These are phyloP conservation scores for Pythium chondricola DNA, from an alignment of 352 stramenopile genomes.

Conservation along the genomic window DNA sequence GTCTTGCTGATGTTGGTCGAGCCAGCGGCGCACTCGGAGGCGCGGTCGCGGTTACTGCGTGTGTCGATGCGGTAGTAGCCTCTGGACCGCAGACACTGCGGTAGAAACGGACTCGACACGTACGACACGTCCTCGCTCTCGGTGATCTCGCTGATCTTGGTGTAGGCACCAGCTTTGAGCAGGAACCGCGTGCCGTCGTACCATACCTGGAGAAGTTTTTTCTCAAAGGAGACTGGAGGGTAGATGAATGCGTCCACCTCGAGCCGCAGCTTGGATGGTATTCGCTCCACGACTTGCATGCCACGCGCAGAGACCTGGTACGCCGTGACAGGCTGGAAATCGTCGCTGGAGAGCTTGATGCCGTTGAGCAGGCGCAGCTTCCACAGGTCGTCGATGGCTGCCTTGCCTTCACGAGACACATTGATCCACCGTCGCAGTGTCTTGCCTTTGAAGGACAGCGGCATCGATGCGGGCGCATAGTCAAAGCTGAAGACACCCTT, in stretches of 20 bases:
- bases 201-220: slow-evolving; percentile 35
- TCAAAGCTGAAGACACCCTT: slow-evolving; percentile 94
- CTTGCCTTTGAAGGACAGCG: slow-evolving; percentile 90
- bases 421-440: slow-evolving; percentile 87
- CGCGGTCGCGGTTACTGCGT: slow-evolving; percentile 90
- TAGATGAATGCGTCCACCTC: slow-evolving; percentile 67
- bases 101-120: slow-evolving; percentile 95
- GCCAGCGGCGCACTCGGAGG: slow-evolving; percentile 78
- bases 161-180: slow-evolving; percentile 76
- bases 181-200: slow-evolving; percentile 79
- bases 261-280: slow-evolving; percentile 65
- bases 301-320: slow-evolving; percentile 94
- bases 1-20: slow-evolving; percentile 86
- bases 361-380: slow-evolving; percentile 91
- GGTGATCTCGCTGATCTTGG: slow-evolving; percentile 88
- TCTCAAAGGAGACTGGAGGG: slow-evolving; percentile 36
- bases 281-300: slow-evolving; percentile 73
- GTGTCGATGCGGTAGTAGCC: slow-evolving; percentile 74
- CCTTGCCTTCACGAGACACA: slow-evolving; percentile 93
- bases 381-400: slow-evolving; percentile 92
- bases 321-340: slow-evolving; percentile 94
- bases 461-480: slow-evolving; percentile 92
- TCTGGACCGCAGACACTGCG: slow-evolving; percentile 91
- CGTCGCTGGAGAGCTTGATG: slow-evolving; percentile 90
- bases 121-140: slow-evolving; percentile 97